Conservation (phyloP, 768 basidiomycete species). For the Pleurotus salmoneostramineus region DNA sequence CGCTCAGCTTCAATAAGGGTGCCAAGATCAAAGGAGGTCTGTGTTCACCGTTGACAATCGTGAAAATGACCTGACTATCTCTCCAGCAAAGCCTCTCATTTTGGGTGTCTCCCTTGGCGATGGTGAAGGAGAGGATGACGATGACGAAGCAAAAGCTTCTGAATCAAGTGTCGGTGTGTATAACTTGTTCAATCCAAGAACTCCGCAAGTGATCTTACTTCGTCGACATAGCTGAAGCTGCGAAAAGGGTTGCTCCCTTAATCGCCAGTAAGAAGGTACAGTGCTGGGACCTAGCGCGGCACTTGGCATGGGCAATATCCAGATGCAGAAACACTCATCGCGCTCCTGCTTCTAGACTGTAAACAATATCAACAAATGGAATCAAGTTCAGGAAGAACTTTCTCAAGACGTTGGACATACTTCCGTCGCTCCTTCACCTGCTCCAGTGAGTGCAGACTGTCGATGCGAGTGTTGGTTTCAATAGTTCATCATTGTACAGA, state of each 20-base stretch:
- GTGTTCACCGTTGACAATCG: not conserved
- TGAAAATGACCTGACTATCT: not conserved
- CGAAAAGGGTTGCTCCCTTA: slow-evolving; percentile 76
- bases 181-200: not conserved
- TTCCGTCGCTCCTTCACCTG: slow-evolving; percentile 15
- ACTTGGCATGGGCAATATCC: slow-evolving; percentile 4
- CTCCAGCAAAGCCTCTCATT: slow-evolving; percentile 33
- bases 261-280: slow-evolving; percentile 83
- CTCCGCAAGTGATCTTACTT: not conserved
- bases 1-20: slow-evolving; percentile 66
- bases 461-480: slow-evolving; percentile 7
- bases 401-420: slow-evolving; percentile 35
- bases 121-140: slow-evolving; percentile 29
- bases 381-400: slow-evolving; percentile 89
- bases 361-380: slow-evolving; percentile 96
- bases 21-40: slow-evolving; percentile 28
- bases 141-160: slow-evolving; percentile 21
- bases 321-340: not conserved
- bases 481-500: slow-evolving; percentile 9
- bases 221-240: slow-evolving; percentile 32
- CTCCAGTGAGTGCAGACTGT: slow-evolving; percentile 29
- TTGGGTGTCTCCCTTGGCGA: slow-evolving; percentile 74
- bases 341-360: slow-evolving; percentile 52
- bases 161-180: slow-evolving; percentile 47
- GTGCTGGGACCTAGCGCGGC: slow-evolving; percentile 7